Evolutionary conservation across 441 rosid genomes (phyloP).

Genomic region (Bocquillonia castaneifolia): DNA sequence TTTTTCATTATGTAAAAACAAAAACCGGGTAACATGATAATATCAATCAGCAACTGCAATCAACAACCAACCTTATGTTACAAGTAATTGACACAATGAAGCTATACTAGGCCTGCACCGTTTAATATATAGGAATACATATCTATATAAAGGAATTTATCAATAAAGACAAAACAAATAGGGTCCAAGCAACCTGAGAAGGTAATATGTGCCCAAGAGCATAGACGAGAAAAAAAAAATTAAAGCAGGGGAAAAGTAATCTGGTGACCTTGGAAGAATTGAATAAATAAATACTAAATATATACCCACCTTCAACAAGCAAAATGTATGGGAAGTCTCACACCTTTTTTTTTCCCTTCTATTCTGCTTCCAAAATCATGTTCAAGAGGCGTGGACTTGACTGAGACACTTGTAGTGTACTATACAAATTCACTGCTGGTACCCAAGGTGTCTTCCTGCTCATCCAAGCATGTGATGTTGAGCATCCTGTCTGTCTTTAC

Average conservation of each 20-base stretch:
- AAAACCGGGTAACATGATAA: background rate
- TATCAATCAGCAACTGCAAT: background rate
- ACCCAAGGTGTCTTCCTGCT: background rate
- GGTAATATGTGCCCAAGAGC: conserved; percentile 5
- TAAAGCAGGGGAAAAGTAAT: conserved; percentile 6
- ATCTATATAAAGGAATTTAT: conserved; percentile 8
- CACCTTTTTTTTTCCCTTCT: background rate
- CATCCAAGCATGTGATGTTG: conserved; percentile 4
- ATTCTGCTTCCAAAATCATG: background rate
- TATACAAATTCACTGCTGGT: conserved; percentile 25
- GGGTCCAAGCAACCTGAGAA: conserved; percentile 13
- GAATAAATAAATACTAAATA: conserved; percentile 21
- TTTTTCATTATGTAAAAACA: background rate
- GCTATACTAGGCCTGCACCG: conserved; percentile 9
- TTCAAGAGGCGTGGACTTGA: background rate
- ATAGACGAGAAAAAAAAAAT: background rate
- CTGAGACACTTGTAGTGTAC: conserved; percentile 15
- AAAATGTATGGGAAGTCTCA: conserved; percentile 12
- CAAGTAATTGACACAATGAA: background rate
- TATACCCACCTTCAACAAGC: conserved; percentile 21
- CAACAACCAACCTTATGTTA: conserved; percentile 1
- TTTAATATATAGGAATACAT: conserved; percentile 7
- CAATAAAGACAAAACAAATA: conserved; percentile 4
- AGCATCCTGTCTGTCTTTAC: conserved; percentile 1
- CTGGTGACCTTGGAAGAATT: conserved; percentile 3